phyloP scores from a whole-genome alignment of 208 protist genomes.

The Trypanosoma rangeli region DNA sequence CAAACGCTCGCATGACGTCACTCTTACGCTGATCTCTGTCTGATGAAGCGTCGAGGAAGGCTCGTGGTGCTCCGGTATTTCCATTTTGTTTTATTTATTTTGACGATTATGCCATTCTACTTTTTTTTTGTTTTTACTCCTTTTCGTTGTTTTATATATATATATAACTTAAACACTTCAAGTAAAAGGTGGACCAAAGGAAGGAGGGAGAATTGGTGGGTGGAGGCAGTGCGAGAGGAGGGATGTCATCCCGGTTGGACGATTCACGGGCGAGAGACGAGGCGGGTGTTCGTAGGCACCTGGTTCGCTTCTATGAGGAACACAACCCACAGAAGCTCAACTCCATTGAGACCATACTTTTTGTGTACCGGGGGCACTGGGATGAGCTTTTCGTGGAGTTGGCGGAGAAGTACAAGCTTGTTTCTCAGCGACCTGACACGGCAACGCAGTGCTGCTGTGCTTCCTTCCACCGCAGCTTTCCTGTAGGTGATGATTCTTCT shows the following conservation, averaged over 20 bases:
- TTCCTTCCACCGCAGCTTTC: neutral
- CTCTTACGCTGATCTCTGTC: too few species aligned
- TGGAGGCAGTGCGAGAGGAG: neutral
- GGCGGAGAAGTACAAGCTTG: slow-evolving; percentile 15
- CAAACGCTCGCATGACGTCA: neutral
- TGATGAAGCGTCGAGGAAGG: too few species aligned
- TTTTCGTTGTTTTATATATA: too few species aligned
- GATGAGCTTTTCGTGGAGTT: slow-evolving; percentile 19
- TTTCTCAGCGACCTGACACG: neutral
- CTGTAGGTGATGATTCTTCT: neutral
- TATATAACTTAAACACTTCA: too few species aligned
- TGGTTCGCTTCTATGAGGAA: slow-evolving; percentile 21
- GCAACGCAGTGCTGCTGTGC: neutral
- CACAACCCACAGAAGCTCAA: slow-evolving; percentile 16
- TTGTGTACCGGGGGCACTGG: slow-evolving; percentile 18
- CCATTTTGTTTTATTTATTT: too few species aligned
- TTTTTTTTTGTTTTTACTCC: too few species aligned
- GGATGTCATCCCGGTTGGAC: slow-evolving; percentile 15
- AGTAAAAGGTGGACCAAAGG: neutral
- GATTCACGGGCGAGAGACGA: neutral
- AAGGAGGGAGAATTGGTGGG: neutral
- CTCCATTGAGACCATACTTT: slow-evolving; percentile 22
- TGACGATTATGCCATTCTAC: too few species aligned
- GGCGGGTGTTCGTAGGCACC: neutral
- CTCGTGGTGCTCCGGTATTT: too few species aligned